Conservation (phyloP, 768 basidiomycete species). For the Boletus edulis region DNA sequence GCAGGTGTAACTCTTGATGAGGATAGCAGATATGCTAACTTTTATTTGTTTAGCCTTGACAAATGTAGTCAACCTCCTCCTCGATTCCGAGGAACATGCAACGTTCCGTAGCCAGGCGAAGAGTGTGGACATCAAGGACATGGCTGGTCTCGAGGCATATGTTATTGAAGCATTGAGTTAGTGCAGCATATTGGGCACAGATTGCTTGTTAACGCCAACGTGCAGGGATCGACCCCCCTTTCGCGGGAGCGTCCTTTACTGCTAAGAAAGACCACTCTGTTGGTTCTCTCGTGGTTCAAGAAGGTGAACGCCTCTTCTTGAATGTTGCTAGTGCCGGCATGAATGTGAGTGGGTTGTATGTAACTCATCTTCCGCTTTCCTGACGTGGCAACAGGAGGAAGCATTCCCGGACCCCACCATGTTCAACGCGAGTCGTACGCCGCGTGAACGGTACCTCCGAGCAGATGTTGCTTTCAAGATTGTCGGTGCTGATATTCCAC, state of each 20-base stretch:
- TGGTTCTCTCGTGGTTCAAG: conserved; percentile 39
- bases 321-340: conserved; percentile 55
- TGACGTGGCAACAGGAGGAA: conserved; percentile 36
- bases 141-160: conserved; percentile 49
- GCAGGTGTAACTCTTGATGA: conserved; percentile 33
- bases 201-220: conserved; percentile 1
- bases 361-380: not conserved
- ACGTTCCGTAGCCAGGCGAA: conserved; percentile 36
- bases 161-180: conserved; percentile 68
- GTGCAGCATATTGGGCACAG: conserved; percentile 26
- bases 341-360: conserved; percentile 44
- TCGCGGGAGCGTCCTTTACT: conserved; percentile 65
- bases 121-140: conserved; percentile 32
- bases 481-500: conserved; percentile 51
- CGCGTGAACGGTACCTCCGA: conserved; percentile 45
- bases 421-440: conserved; percentile 44
- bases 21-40: not conserved
- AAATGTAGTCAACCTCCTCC: conserved; percentile 62
- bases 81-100: conserved; percentile 47
- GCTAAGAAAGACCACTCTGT: conserved; percentile 46
- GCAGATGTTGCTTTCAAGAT: conserved; percentile 49
- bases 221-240: conserved; percentile 68
- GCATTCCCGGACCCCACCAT: conserved; percentile 48
- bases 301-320: conserved; percentile 59
- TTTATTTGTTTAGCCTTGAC: conserved; percentile 46